Base-by-base conservation (phyloP, 805 yeast genomes). In the Saturnispora besseyi region DNA sequence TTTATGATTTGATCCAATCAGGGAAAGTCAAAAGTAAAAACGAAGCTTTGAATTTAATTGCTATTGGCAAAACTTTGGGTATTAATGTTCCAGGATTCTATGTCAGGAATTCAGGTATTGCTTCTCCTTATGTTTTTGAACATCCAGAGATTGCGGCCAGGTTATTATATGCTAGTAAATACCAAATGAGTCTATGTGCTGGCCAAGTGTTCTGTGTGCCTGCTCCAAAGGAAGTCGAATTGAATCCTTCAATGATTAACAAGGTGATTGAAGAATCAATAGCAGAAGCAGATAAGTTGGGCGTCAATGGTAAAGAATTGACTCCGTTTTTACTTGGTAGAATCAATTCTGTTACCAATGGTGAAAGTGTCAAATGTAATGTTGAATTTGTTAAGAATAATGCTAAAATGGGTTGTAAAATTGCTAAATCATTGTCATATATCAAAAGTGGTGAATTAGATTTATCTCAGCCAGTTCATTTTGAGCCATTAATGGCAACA, bases 201-300 rank as follows among this genome's bases (percentile, higher is more conserved):
- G 96, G 96, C 0, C 78, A 73, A 51, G 74, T 89, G 10, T 79
- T 88, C 57, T 88, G 96, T 61, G 74, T 86, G 10, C 96, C 96
- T 0, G 90, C 95, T 0, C 95, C 95, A 0, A 62, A 59, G 8
- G 75, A 76, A 4, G 63, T 73, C 36, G 87, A 95, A 0, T 64
- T 88, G 50, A 74, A 76, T 30, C 69, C 77, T 3, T 68, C 59
- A 0, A 68, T 74, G 45, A 84, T 88, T 26, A 71, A 71, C 51
- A 60, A 52, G 1, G 74, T 85, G 18, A 86, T 88, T 48, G 73
- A 72, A 4, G 66, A 69, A 7, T 88, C 95, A 1, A 72, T 75
- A 43, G 51, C 49, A 2, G 80, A 77, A 49, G 95, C 95, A 1
- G 68, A 67, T 5, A 46, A 52, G 5, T 53, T 60, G 31, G 80